Conservation (phyloP, 768 basidiomycete species). For the Kwoniella sp. region DNA sequence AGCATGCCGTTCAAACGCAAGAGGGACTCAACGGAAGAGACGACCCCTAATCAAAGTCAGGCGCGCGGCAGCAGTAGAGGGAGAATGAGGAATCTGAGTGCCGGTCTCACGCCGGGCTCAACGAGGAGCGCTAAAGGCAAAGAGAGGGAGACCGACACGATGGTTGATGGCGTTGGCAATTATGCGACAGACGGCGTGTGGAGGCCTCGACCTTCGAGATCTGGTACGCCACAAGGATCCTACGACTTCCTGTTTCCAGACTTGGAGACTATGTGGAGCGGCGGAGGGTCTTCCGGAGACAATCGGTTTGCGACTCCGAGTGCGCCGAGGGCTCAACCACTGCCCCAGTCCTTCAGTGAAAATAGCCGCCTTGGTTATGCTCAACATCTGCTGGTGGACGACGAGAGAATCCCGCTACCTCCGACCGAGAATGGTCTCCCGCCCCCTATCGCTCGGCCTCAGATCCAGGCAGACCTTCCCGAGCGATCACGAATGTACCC, state of each 20-base stretch:
- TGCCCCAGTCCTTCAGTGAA: background rate
- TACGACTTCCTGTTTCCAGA: conserved; percentile 47
- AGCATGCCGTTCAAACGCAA: conserved; percentile 34
- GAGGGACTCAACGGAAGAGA: conserved; percentile 6
- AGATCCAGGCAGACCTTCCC: no score
- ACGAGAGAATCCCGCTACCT: background rate
- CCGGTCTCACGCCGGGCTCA: background rate
- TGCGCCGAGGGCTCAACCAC: no score
- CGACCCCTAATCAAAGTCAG: conserved; percentile 1
- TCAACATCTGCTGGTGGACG: background rate
- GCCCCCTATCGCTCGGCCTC: background rate
- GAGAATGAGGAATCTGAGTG: background rate
- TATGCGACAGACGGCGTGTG: background rate
- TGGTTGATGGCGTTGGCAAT: background rate
- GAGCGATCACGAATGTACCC: background rate
- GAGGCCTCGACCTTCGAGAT: background rate
- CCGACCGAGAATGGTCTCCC: background rate
- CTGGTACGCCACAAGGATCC: conserved; percentile 9
- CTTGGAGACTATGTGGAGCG: conserved; percentile 23
- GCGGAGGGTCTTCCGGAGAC: background rate
- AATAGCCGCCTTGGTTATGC: background rate
- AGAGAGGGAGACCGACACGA: background rate
- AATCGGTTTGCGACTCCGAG: no score
- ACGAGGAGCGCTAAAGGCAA: conserved; percentile 7
- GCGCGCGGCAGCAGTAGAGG: background rate